These are phyloP conservation scores for Colletotrichum sp. DNA, from an alignment of 2,329 filamentous ascomycete genomes.

Conservation along the genomic window DNA sequence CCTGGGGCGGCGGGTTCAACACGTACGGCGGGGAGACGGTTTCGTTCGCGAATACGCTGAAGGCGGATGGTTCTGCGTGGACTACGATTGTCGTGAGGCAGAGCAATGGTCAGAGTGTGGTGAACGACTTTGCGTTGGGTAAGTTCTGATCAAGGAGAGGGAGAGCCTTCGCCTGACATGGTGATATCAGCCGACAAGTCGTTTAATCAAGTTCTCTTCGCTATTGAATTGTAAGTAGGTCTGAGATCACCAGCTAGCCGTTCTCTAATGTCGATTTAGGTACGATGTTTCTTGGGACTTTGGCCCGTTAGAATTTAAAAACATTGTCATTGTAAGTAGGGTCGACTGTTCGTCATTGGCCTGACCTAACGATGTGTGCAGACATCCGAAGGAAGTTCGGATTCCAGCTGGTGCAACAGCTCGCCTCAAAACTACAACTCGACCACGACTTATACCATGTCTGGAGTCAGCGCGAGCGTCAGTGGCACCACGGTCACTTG, in stretches of 20 bases:
- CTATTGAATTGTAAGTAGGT: background rate
- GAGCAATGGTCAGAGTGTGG: background rate
- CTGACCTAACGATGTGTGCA: background rate
- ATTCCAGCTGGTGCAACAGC: background rate
- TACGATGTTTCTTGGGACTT: background rate
- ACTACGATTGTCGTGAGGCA: background rate
- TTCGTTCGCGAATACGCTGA: constrained; percentile 25
- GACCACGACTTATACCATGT: background rate
- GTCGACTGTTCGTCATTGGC: background rate
- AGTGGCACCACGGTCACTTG: background rate
- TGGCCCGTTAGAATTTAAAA: background rate
- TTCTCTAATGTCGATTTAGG: background rate
- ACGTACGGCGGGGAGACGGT: constrained; percentile 34
- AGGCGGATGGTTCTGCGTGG: constrained; percentile 9
- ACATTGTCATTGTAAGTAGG: background rate
- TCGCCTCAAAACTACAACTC: background rate
- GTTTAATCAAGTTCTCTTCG: background rate
- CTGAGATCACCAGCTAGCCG: accelerated
- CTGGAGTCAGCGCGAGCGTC: background rate
- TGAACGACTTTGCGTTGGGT: background rate
- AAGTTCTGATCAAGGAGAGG: background rate
- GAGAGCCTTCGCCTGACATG: background rate
- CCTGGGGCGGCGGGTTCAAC: constrained; percentile 42
- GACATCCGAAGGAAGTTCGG: background rate
- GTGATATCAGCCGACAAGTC: background rate